These are phyloP conservation scores for Vigna radiata DNA, from an alignment of 306 rosid species.

Conservation along the genomic window DNA sequence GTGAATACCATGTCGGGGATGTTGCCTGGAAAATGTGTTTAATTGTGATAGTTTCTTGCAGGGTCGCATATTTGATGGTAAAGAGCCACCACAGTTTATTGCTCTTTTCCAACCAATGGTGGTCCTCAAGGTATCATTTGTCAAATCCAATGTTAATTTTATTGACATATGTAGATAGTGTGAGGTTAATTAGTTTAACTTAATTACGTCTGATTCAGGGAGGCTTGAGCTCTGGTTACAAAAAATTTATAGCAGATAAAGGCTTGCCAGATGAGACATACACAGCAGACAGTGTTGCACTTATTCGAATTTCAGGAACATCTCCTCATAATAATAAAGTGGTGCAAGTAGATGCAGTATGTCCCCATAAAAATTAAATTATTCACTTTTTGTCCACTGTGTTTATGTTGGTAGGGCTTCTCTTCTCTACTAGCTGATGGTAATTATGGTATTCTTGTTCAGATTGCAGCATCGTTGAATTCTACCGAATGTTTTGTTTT, in stretches of 20 bases:
- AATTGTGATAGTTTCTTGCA: conserved; percentile 56
- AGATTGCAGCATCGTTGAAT: conserved; percentile 88
- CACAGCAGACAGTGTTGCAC: conserved; percentile 73
- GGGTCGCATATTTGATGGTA: conserved; percentile 91
- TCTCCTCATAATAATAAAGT: conserved; percentile 84
- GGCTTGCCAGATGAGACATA: conserved; percentile 85
- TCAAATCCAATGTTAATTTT: conserved; percentile 23
- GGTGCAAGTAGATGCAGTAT: conserved; percentile 92
- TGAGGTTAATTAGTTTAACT: conserved; percentile 38
- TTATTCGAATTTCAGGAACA: conserved; percentile 81
- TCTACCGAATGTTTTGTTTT: conserved; percentile 84
- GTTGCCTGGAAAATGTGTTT: conserved; percentile 39
- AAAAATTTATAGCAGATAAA: conserved; percentile 70
- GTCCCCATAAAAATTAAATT: conserved; percentile 44
- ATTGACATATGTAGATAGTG: conserved; percentile 33
- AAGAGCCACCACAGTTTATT: conserved; percentile 93
- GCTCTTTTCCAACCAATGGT: conserved; percentile 98
- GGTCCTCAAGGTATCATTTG: conserved; percentile 74
- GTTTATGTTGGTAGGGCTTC: conserved; percentile 25
- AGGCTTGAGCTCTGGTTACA: conserved; percentile 92
- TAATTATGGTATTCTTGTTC: conserved; percentile 47
- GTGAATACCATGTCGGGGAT: conserved; percentile 43
- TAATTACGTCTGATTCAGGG: conserved; percentile 66
- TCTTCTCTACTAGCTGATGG: conserved; percentile 38
- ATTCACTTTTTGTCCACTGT: conserved; percentile 29